These are phyloP conservation scores for Plasmodium cynomolgi DNA, from an alignment of 169 alveolate species.

Conservation along the genomic window DNA sequence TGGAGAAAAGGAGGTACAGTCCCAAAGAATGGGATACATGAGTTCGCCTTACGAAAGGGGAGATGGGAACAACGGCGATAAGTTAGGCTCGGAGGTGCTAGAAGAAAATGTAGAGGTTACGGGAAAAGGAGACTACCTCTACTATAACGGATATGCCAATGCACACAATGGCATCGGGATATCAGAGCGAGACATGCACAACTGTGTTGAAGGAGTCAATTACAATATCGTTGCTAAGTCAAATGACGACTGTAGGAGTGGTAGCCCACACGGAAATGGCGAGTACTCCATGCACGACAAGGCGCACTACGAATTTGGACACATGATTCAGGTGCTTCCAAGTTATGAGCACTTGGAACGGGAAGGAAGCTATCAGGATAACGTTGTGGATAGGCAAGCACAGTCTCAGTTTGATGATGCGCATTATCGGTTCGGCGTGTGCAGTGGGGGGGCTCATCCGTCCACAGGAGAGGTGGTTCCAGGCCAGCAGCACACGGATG, in stretches of 20 bases:
- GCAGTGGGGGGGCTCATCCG: not conserved
- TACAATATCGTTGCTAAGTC: not conserved
- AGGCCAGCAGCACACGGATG: not conserved
- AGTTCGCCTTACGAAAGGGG: not conserved
- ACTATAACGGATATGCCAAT: not conserved
- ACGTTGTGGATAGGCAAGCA: slow-evolving; percentile 41
- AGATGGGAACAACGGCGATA: not conserved
- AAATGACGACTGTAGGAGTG: not conserved
- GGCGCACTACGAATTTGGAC: not conserved
- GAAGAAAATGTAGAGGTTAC: not conserved
- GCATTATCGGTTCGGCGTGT: slow-evolving; percentile 10
- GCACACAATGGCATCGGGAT: not conserved
- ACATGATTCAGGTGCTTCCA: not conserved
- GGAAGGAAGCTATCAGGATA: slow-evolving; percentile 15
- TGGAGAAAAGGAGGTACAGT: not conserved
- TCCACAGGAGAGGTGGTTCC: not conserved
- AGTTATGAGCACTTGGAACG: slow-evolving; percentile 7
- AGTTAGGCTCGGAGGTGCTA: not conserved
- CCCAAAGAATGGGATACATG: not conserved
- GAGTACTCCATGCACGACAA: not conserved
- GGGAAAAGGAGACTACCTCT: not conserved
- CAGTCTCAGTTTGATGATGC: slow-evolving; percentile 24
- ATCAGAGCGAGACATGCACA: not conserved
- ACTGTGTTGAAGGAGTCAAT: not conserved
- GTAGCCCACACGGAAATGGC: not conserved